Evolutionary conservation across 108 stramenopile species (phyloP).

Genomic region (Craspedostauros australis): DNA sequence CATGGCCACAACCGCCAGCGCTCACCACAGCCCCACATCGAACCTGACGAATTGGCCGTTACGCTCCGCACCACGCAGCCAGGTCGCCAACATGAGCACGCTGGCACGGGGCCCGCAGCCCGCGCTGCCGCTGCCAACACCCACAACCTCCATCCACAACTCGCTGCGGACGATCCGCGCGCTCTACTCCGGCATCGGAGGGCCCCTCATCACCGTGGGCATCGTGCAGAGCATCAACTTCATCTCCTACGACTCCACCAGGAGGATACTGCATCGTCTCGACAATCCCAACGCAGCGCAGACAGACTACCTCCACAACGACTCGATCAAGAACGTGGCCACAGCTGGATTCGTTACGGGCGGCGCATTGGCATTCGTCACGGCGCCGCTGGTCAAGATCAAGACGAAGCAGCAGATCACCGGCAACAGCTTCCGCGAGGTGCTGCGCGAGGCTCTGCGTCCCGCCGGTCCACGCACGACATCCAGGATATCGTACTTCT

Average conservation of each 20-base stretch:
- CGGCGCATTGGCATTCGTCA: constrained; percentile 29
- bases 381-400: constrained; percentile 50
- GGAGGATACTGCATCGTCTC: constrained; percentile 36
- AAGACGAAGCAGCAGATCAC: constrained; percentile 75
- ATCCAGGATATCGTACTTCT: constrained; percentile 14
- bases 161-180: constrained; percentile 33
- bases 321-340: constrained; percentile 42
- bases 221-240: constrained; percentile 67
- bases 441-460: constrained; percentile 32
- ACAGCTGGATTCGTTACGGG: constrained; percentile 58
- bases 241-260: constrained; percentile 57
- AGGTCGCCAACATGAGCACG: background rate
- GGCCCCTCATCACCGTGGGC: constrained; percentile 61
- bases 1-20: background rate
- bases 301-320: constrained; percentile 48
- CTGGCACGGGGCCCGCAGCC: background rate
- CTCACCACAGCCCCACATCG: constrained; percentile 1
- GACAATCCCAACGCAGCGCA: constrained; percentile 3
- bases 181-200: constrained; percentile 58
- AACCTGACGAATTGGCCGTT: background rate
- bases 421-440: constrained; percentile 42
- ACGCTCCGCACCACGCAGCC: constrained; percentile 1
- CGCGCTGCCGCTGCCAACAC: constrained; percentile 1
- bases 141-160: constrained; percentile 3
- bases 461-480: background rate